Conservation (phyloP, 768 basidiomycete species). For the Rhodotorula kratochvilovae region DNA sequence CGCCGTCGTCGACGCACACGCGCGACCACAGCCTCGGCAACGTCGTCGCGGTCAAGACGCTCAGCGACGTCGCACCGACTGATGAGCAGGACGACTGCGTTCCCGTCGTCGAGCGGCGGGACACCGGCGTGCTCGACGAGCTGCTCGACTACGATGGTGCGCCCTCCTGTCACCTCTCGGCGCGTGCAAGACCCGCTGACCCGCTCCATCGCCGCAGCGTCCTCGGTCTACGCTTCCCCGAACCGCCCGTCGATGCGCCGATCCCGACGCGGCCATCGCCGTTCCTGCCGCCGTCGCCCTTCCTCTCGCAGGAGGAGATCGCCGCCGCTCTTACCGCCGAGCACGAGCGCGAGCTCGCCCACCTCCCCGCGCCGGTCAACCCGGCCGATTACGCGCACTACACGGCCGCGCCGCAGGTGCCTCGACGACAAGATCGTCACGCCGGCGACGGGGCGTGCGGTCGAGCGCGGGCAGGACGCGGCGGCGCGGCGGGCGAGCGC, state of each 20-base stretch:
- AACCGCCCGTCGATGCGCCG: constrained; percentile 5
- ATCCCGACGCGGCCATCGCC: constrained; percentile 2
- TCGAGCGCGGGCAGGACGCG: too few relatives aligned
- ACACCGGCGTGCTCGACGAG: constrained; percentile 7
- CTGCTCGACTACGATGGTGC: constrained; percentile 13
- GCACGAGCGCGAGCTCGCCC: neutral
- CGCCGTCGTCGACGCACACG: neutral
- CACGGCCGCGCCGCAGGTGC: neutral
- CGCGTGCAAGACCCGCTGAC: neutral
- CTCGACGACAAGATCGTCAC: constrained; percentile 6
- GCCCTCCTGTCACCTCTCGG: too few relatives aligned
- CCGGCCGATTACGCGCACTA: neutral
- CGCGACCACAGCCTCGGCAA: neutral
- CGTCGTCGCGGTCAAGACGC: neutral
- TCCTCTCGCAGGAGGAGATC: constrained; percentile 31
- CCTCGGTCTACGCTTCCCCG: constrained; percentile 27
- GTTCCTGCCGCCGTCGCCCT: constrained; percentile 22
- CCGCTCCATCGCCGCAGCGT: neutral
- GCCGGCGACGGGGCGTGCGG: neutral
- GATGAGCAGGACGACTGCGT: neutral
- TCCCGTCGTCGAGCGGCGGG: neutral
- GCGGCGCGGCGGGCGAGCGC: too few relatives aligned
- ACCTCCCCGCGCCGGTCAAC: neutral
- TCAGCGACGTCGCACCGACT: neutral
- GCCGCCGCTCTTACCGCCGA: constrained; percentile 8